These are phyloP conservation scores for Beauveria brongniartii DNA, from an alignment of 2,329 filamentous ascomycete genomes.

Conservation along the genomic window DNA sequence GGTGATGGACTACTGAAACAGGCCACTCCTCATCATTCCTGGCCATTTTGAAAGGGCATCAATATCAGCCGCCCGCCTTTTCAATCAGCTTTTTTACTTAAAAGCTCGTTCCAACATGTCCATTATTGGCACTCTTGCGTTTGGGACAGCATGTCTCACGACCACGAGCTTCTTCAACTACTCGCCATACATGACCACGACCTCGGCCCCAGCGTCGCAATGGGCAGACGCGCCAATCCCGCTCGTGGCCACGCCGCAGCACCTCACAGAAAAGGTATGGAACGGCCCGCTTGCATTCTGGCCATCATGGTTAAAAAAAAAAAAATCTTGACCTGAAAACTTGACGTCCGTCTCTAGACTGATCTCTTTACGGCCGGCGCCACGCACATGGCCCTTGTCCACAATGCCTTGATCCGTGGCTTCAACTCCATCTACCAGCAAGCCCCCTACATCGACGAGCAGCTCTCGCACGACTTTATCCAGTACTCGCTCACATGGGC, in stretches of 20 bases:
- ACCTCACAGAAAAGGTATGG: conserved; percentile 40
- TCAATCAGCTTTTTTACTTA: background rate
- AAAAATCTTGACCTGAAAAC: background rate
- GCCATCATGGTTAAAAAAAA: too few species aligned
- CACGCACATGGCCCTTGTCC: conserved; percentile 53
- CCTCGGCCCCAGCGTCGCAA: conserved; percentile 21
- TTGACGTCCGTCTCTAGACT: conserved; percentile 26
- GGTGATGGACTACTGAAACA: background rate
- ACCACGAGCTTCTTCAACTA: conserved; percentile 25
- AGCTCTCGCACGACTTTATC: conserved; percentile 49
- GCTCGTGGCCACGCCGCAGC: conserved; percentile 46
- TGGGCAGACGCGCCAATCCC: conserved; percentile 51
- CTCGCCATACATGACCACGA: conserved; percentile 29
- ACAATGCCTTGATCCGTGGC: conserved; percentile 55
- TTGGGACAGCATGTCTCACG: conserved; percentile 23
- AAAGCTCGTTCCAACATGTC: conserved; percentile 15
- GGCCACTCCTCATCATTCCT: background rate
- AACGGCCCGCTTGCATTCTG: too few species aligned
- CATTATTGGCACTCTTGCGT: conserved; percentile 17
- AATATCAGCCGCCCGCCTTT: background rate
- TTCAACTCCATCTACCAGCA: conserved; percentile 58
- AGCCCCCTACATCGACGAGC: conserved; percentile 40
- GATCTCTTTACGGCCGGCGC: conserved; percentile 52
- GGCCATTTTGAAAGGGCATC: background rate
- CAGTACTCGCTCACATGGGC: conserved; percentile 50